Evolutionary conservation across 2,329 filamentous ascomycete species (phyloP), one percentile per base, ranked within the genome.

Genomic region (Colletotrichum tropicicola): DNA sequence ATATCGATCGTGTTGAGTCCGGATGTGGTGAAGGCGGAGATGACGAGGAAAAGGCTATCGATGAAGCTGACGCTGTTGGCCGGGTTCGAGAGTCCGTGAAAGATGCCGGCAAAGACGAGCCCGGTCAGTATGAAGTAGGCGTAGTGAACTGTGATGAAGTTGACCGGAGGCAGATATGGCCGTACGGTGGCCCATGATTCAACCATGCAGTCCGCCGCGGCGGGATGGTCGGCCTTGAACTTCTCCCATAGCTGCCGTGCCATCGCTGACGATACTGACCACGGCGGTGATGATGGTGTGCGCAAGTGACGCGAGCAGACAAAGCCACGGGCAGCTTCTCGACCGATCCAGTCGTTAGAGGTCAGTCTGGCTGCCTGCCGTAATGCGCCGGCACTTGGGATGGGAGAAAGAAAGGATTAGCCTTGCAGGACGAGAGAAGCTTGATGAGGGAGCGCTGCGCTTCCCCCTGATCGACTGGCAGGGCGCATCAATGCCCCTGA

Each of bases 1-100:
- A 92, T 77, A 71, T 90, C 87, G 69, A 89, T 84, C 5, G 89
- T 91, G 70, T 91, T 92, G 60, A 92, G 78, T 0, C 90, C 91
- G 7, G 89, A 85, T 53, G 87, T 82, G 8, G 88, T 91, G 79
- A 92, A 89, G 43, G 89, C 89, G 60, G 87, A 90, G 43, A 89
- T 82, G 54, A 86, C 85, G 53, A 92, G 75, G 73, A 92, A 92
- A n/a, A 92, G 74, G 12, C 86, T 83, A 71, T 92, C 89, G 39
- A 83, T 83, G 74, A 89, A 92, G 45, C 78, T 76, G 49, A 92
- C 79, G 66, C 80, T 85, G 57, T 77, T 73, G n/a, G 75, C 72
- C 1, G 86, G 85, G 2, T 79, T 80, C 0, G 86, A 87, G 0
- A 83, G 80, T 8, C 80, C 82, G 83, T 84, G 92, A 71, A 92